phyloP scores from a whole-genome alignment of 805 yeast species.

The Nakazawaea anatomiae region DNA sequence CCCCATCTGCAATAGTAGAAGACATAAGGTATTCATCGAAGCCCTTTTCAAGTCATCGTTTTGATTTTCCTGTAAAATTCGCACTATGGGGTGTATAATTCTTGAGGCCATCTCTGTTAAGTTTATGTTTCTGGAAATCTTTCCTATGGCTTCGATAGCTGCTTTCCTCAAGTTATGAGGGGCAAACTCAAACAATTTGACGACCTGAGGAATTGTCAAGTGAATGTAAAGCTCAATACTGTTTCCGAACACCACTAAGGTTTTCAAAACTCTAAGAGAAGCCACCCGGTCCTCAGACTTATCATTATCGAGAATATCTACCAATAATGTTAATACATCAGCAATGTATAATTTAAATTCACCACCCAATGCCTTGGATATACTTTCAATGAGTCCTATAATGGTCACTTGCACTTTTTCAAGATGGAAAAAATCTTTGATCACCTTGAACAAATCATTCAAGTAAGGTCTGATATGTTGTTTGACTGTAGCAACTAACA shows the following conservation, averaged over 20 bases:
- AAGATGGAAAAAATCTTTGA: constrained; percentile 67
- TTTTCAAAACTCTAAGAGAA: constrained; percentile 68
- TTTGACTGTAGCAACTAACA: constrained; percentile 73
- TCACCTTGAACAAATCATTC: constrained; percentile 64
- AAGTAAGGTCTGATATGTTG: constrained; percentile 86
- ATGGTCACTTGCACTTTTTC: constrained; percentile 69
- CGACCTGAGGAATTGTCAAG: constrained; percentile 80
- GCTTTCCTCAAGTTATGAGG: constrained; percentile 59
- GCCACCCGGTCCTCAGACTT: constrained; percentile 54
- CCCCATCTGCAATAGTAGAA: constrained; percentile 75
- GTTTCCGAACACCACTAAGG: constrained; percentile 81
- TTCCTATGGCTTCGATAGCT: constrained; percentile 80
- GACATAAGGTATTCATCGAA: constrained; percentile 74
- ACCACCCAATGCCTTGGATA: constrained; percentile 82
- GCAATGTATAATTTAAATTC: constrained; percentile 86
- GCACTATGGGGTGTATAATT: constrained; percentile 77
- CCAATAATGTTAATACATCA: constrained; percentile 65
- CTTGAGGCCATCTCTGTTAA: constrained; percentile 86
- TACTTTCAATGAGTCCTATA: constrained; percentile 72
- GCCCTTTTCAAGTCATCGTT: constrained; percentile 58
- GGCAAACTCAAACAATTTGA: constrained; percentile 69
- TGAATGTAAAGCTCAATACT: constrained; percentile 87
- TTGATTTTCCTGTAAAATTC: constrained; percentile 46
- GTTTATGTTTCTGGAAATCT: constrained; percentile 64
- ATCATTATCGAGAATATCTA: constrained; percentile 73